A percentile compares a stretch with the other conserved stretches of the same genome.
Conservation (phyloP, 2,329 filamentous ascomycete species). For the Lecanicillium sp. region DNA sequence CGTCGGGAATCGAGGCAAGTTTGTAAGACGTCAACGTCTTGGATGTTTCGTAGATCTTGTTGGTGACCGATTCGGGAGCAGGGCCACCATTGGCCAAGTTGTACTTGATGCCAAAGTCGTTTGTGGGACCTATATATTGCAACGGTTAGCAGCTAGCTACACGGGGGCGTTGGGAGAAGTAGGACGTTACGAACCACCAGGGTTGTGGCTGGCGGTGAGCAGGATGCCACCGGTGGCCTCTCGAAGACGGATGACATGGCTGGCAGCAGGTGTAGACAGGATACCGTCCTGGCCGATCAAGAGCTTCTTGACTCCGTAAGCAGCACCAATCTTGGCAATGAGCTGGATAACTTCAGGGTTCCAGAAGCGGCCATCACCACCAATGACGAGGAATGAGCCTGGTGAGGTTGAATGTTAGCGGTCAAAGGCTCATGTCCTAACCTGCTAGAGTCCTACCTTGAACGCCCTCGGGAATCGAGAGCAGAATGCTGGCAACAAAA, state of each 20-base stretch:
- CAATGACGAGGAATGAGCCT: conserved; percentile 84
- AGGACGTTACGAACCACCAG: conserved; percentile 62
- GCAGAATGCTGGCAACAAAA: conserved; percentile 87
- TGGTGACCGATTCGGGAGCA: conserved; percentile 90
- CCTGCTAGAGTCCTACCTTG: conserved; percentile 44
- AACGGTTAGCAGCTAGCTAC: conserved; percentile 7
- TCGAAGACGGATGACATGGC: conserved; percentile 88
- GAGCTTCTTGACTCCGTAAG: conserved; percentile 98
- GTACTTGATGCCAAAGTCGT: conserved; percentile 99
- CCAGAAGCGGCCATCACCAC: conserved; percentile 93
- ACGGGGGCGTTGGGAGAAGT: background rate
- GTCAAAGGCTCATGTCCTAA: conserved; percentile 1
- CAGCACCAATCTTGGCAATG: conserved; percentile 94
- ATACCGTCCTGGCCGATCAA: conserved; percentile 94
- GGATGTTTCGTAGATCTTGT: conserved; percentile 92
- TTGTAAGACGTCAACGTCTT: conserved; percentile 91
- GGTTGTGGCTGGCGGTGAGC: conserved; percentile 95
- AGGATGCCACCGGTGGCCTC: conserved; percentile 95
- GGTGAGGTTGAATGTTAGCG: conserved; percentile 11
- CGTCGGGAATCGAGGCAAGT: conserved; percentile 74
- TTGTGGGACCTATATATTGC: conserved; percentile 62
- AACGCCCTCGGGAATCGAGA: conserved; percentile 91
- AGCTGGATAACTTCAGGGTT: conserved; percentile 94
- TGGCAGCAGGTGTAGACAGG: conserved; percentile 90
- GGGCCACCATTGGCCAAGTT: conserved; percentile 95